Evolutionary conservation across 2,329 filamentous ascomycete species (phyloP).

Genomic region (Fusarium lateritium): DNA sequence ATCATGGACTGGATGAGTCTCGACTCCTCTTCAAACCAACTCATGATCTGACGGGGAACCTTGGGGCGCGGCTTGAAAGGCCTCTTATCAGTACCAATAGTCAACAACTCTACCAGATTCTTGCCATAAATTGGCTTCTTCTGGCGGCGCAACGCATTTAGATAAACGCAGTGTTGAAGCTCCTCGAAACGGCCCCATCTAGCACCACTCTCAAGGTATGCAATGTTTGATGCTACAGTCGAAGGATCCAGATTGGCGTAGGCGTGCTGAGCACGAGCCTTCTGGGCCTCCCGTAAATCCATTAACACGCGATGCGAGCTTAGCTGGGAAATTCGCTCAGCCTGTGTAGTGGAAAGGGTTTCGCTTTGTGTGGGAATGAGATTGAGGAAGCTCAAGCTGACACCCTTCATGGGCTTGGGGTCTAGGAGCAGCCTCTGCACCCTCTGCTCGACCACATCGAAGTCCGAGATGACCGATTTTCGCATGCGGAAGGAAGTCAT

Average conservation of each 20-base stretch:
- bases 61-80: conserved; percentile 73
- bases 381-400: conserved; percentile 84
- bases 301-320: conserved; percentile 79
- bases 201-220: conserved; percentile 79
- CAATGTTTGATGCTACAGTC: conserved; percentile 77
- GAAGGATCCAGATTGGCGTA: conserved; percentile 73
- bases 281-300: conserved; percentile 80
- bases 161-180: conserved; percentile 83
- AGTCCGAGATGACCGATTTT: conserved; percentile 81
- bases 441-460: conserved; percentile 78
- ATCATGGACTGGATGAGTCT: conserved; percentile 75
- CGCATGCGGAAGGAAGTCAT: conserved; percentile 97
- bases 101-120: conserved; percentile 81
- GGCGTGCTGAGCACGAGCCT: conserved; percentile 69
- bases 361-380: conserved; percentile 82
- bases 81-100: conserved; percentile 71
- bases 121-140: conserved; percentile 86
- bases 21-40: conserved; percentile 83
- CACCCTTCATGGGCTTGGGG: conserved; percentile 71
- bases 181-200: conserved; percentile 81
- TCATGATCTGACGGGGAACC: conserved; percentile 73
- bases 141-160: conserved; percentile 86
- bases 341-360: conserved; percentile 67
- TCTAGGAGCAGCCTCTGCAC: conserved; percentile 77
- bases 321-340: conserved; percentile 73